These are phyloP conservation scores for Neurospora sublineolata DNA, from an alignment of 495 filamentous ascomycete species.

Conservation along the genomic window DNA sequence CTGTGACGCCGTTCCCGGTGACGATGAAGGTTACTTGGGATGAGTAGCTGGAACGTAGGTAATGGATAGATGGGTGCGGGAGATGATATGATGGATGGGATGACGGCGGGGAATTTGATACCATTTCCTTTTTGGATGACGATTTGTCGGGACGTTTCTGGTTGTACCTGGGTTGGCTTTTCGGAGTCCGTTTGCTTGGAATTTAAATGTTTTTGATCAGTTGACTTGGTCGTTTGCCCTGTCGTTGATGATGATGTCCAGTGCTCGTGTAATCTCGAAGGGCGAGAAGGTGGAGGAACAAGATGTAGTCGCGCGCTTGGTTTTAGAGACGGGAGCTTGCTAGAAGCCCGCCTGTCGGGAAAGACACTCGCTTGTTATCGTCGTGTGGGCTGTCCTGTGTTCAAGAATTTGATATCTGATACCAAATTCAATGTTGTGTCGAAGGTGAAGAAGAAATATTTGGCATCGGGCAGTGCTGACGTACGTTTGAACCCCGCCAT, in stretches of 20 bases:
- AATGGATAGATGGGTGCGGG: neutral
- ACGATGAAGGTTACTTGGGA: conserved; percentile 50
- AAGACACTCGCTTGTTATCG: too few relatives aligned
- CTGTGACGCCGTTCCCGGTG: conserved; percentile 62
- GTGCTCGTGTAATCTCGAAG: neutral
- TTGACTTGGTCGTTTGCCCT: neutral
- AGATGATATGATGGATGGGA: neutral
- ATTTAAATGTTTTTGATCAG: neutral
- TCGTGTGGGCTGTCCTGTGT: too few relatives aligned
- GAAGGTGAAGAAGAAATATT: neutral
- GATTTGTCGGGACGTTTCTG: neutral
- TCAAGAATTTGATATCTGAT: too few relatives aligned
- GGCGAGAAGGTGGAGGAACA: too few relatives aligned
- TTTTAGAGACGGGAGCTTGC: neutral
- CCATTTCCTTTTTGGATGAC: neutral
- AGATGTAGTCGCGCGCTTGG: neutral
- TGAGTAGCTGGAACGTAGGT: conserved; percentile 2
- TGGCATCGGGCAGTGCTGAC: neutral
- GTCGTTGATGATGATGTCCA: neutral
- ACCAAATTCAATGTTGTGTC: neutral
- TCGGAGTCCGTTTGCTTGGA: neutral
- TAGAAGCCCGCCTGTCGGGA: too few relatives aligned
- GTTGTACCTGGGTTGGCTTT: neutral
- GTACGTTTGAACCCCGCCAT: neutral
- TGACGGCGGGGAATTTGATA: neutral